A percentile compares a stretch with the other conserved stretches of the same genome.
Conservation (phyloP, 2,329 filamentous ascomycete genomes). For the Laburnicola sp. region DNA sequence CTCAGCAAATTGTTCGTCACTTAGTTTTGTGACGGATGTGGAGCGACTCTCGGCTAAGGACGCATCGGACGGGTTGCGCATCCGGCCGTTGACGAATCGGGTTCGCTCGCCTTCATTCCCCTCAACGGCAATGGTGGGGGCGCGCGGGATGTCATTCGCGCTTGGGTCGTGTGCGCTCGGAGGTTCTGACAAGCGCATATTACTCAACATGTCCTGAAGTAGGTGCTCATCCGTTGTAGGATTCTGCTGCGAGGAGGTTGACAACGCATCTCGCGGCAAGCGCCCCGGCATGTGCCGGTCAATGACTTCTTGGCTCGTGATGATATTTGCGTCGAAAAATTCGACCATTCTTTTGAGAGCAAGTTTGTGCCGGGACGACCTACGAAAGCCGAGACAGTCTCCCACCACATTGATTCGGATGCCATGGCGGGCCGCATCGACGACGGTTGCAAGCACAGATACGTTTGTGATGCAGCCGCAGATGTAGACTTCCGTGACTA, state of each 20-base stretch:
- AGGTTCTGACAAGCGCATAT: conserved; percentile 24
- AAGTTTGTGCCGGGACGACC: conserved; percentile 66
- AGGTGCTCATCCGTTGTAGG: conserved; percentile 18
- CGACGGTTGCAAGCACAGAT: conserved; percentile 85
- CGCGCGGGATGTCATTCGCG: conserved; percentile 2
- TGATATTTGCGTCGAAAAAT: conserved; percentile 71
- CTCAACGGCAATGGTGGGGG: conserved; percentile 19
- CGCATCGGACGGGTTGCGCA: conserved; percentile 26
- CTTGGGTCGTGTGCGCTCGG: conserved; percentile 4
- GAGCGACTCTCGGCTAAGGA: conserved; percentile 27
- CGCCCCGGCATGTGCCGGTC: conserved; percentile 34
- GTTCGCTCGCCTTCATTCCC: neutral
- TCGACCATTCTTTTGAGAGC: conserved; percentile 73
- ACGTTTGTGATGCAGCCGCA: conserved; percentile 86
- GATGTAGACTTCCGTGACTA: conserved; percentile 87
- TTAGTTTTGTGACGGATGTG: conserved; percentile 24
- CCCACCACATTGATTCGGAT: conserved; percentile 84
- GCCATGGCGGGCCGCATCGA: conserved; percentile 87
- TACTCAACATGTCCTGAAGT: conserved; percentile 29
- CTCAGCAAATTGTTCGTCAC: conserved; percentile 37
- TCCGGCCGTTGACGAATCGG: conserved; percentile 22
- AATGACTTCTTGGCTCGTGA: conserved; percentile 64
- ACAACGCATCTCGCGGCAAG: conserved; percentile 5
- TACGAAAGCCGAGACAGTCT: conserved; percentile 84
- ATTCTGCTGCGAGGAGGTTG: conserved; percentile 6